Evolutionary conservation across 345 rosid genomes (phyloP), one percentile per base, ranked within the genome.

Genomic region (Citrus hindsii): DNA sequence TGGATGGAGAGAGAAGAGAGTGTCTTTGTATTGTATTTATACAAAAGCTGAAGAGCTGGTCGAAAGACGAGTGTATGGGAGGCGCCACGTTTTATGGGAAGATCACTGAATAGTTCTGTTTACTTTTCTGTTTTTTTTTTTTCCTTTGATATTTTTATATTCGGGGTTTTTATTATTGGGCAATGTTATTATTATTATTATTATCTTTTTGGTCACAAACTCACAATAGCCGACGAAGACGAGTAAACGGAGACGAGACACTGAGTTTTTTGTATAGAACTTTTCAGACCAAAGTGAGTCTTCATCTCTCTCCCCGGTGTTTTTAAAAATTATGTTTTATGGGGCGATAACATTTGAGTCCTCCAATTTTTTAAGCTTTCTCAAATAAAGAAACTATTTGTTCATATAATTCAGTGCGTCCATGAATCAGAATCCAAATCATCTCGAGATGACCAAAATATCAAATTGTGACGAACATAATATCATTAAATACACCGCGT

Each of bases 21-120:
- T 5, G 70, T 6, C 18, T 13, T 1, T 66, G 48, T 37, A 66
- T 3, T 4, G 48, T 37, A 66, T 33, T 33, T 21, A 66, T 21
- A 22, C 4, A 2, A 7, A 33, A 66, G 3, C 18, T 33, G 8
- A 22, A 66, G 48, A 48, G 74, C 75, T 68, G 68, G 59, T 32
- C 56, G 78, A 73, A 42, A 38, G 67, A 74, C 53, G 79, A 55
- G 25, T 9, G 77, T 53, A 46, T 21, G 60, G 62, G 65, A 77
- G 60, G n/a, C 73, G 81, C 79, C 88, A 78, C 83, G 87, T 81
- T 70, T 51, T 32, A 19, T 69, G 81, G 76, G 59, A 3, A 4
- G 69, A 5, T 18, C 18, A 19, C 19, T 64, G 62, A 21, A 75
- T 30, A 28, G 27, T 28, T 75, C 24, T 60, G 56, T 27, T 60